Evolutionary conservation across 495 filamentous ascomycete species (phyloP), one percentile per base, ranked within the genome.

Genomic region (Podospora didyma): DNA sequence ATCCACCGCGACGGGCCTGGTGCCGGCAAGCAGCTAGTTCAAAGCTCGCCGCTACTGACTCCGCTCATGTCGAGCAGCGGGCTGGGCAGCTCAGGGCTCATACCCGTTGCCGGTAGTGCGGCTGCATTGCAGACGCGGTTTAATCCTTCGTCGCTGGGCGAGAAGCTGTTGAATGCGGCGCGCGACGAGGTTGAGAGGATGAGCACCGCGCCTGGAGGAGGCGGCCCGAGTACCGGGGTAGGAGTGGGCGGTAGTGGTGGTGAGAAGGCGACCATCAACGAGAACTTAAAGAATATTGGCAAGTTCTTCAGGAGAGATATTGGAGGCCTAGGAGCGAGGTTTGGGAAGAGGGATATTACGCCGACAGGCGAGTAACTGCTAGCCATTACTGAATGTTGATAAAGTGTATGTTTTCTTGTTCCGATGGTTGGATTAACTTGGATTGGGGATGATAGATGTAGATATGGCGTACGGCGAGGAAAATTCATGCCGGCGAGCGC

Each of bases 241-340:
- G 66, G 86, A 81, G 23, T 86, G 82, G 28, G 78, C 82, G 57
- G 89, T 88, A 66, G 87, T 82, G 2, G 86, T 87, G 34, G 90
- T 88, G 71, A 71, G 34, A 75, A 69, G 44, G 71, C 76, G 3
- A 88, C 87, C 41, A 77, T 96, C 53, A 93, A 96, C 63, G 91
- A 95, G 73, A 96, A 96, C 70, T 64, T 96, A 71, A 90, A 88
- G 79, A 96, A 89, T 70, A 88, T 98, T 68, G 94, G 94, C 2
- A 96, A 94, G 72, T 96, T 98, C 73, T 97, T 98, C 75, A 83
- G 87, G 49, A 73, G 93, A 52, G 94, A 98, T 75, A 82, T 93
- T 28, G 88, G 90, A 37, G 86, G 87, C 2, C 85, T 97, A 70
- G 87, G 89, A 10, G 83, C 87, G 10, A 74, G 89, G 58, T 92